Percentiles rank a stretch among this genome's conserved stretches.
phyloP scores from a whole-genome alignment of 805 yeast species.

The Ogataea angusta region DNA sequence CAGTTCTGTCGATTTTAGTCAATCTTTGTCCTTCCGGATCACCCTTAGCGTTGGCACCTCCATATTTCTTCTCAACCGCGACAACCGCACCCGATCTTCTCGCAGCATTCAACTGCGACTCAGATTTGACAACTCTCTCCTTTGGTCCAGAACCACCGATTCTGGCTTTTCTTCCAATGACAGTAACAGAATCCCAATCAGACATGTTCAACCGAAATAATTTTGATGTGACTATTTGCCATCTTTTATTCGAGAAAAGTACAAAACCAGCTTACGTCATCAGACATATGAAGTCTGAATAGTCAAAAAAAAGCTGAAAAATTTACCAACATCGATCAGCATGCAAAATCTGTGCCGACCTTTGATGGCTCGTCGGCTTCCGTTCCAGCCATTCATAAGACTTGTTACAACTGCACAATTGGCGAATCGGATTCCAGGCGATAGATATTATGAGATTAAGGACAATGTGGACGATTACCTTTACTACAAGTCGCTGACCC shows the following conservation, averaged over 20 bases:
- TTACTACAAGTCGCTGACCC: conserved; percentile 23
- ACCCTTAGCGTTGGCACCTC: conserved; percentile 55
- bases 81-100: conserved; percentile 88
- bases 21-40: conserved; percentile 93
- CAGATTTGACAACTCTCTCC: conserved; percentile 75
- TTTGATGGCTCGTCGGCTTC: not conserved
- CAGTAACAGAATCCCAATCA: conserved; percentile 92
- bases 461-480: conserved; percentile 30
- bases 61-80: conserved; percentile 91
- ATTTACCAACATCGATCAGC: conserved; percentile 4
- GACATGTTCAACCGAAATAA: conserved; percentile 27
- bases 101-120: conserved; percentile 83
- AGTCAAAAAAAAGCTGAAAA: conserved; percentile 1
- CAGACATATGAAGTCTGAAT: not conserved
- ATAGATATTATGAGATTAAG: conserved; percentile 21
- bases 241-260: conserved; percentile 10
- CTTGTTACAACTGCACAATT: not conserved
- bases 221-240: conserved; percentile 6
- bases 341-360: conserved; percentile 9
- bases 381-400: not conserved
- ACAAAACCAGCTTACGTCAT: conserved; percentile 2
- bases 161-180: conserved; percentile 86
- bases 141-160: conserved; percentile 81
- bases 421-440: conserved; percentile 3
- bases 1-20: conserved; percentile 89